Conservation (phyloP, 1,284 basidiomycete genomes). For the Cryptococcus neoformans region DNA sequence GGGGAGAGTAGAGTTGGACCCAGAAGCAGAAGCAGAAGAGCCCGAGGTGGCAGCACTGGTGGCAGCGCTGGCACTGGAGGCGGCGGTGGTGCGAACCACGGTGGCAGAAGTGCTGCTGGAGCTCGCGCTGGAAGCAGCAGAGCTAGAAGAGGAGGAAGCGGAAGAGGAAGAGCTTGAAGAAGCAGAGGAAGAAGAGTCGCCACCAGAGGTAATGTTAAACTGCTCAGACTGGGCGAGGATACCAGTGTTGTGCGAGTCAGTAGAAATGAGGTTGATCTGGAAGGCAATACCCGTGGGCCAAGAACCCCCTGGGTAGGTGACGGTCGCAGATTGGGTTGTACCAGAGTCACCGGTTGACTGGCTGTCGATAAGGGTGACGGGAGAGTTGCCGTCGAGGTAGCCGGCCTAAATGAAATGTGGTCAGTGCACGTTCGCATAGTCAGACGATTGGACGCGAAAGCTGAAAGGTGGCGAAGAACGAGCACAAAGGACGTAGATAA, state of each 20-base stretch:
- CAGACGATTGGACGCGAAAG: neutral
- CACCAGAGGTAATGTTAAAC: constrained; percentile 52
- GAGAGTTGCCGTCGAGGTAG: constrained; percentile 31
- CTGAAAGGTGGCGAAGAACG: constrained; percentile 13
- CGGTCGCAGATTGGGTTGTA: constrained; percentile 22
- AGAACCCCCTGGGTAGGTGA: constrained; percentile 29
- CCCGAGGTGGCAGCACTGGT: constrained; percentile 1
- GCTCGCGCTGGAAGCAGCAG: neutral
- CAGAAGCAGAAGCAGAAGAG: constrained; percentile 10
- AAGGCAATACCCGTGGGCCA: constrained; percentile 43
- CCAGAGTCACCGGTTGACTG: constrained; percentile 33
- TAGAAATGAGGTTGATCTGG: constrained; percentile 67
- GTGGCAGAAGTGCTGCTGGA: neutral
- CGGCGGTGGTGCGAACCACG: constrained; percentile 1
- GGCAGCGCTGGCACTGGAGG: constrained; percentile 2
- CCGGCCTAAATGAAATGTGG: constrained; percentile 19
- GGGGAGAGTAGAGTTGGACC: constrained; percentile 8
- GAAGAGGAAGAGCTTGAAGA: constrained; percentile 27
- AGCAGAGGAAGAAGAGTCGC: constrained; percentile 27
- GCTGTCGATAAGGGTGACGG: constrained; percentile 35
- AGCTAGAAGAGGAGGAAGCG: constrained; percentile 17
- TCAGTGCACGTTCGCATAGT: neutral
- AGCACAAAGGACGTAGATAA: neutral
- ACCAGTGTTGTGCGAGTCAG: constrained; percentile 50
- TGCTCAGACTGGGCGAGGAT: constrained; percentile 56